Evolutionary conservation across 129 eudicot genomes (phyloP).

Genomic region (Dittrichia graveolens): DNA sequence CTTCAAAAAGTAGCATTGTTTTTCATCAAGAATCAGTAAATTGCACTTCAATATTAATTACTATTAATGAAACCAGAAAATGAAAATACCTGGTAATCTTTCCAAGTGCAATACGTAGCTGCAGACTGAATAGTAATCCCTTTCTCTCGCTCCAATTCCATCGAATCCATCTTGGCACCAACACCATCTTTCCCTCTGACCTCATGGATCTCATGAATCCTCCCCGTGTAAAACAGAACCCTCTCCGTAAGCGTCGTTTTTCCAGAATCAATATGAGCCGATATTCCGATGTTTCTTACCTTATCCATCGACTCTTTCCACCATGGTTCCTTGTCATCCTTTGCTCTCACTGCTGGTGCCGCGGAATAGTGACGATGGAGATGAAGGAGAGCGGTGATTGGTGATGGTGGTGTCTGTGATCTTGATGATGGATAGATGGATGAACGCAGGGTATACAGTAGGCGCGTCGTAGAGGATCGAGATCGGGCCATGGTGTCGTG

Average conservation of each 20-base stretch:
- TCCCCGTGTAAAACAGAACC: constrained; percentile 77
- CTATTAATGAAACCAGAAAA: not conserved
- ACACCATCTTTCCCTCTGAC: constrained; percentile 97
- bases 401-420: constrained; percentile 45
- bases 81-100: constrained; percentile 69
- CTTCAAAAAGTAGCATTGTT: constrained; percentile 1
- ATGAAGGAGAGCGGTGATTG: constrained; percentile 57
- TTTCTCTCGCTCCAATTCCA: constrained; percentile 95
- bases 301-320: constrained; percentile 85
- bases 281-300: constrained; percentile 91
- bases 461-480: constrained; percentile 63
- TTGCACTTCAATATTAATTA: not conserved
- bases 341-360: constrained; percentile 62
- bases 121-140: constrained; percentile 98
- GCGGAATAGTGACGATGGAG: constrained; percentile 68
- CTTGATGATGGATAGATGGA: constrained; percentile 28
- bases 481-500: constrained; percentile 61
- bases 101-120: constrained; percentile 97
- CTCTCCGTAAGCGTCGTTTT: constrained; percentile 95
- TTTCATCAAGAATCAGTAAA: not conserved
- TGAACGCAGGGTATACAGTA: constrained; percentile 66
- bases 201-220: constrained; percentile 97
- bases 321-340: constrained; percentile 65
- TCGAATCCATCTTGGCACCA: constrained; percentile 98
- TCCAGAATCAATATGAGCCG: constrained; percentile 97